phyloP scores from a whole-genome alignment of 139 green algal genomes.

The Picochlorum sp. region DNA sequence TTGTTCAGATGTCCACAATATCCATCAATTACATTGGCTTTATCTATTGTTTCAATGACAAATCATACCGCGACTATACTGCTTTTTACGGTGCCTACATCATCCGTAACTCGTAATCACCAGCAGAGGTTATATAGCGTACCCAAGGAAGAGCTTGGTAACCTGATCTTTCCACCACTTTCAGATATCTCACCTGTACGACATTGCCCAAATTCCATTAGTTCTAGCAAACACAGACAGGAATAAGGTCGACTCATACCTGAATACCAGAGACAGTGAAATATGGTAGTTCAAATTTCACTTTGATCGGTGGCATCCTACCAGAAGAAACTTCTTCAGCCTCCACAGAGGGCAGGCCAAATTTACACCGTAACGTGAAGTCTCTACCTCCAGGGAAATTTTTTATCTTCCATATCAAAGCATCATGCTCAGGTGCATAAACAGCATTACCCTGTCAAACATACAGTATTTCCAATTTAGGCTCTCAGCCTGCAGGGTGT shows the following conservation, averaged over 20 bases:
- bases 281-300: constrained; percentile 95
- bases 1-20: too few species aligned
- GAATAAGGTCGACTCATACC: constrained; percentile 30
- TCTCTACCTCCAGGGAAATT: constrained; percentile 90
- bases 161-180: constrained; percentile 93
- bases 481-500: background rate
- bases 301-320: constrained; percentile 87
- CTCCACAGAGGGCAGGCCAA: constrained; percentile 72
- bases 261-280: constrained; percentile 96
- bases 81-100: constrained; percentile 1
- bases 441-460: constrained; percentile 59
- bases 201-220: too few species aligned
- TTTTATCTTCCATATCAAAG: constrained; percentile 97
- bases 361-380: constrained; percentile 80
- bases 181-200: constrained; percentile 83
- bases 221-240: background rate
- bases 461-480: constrained; percentile 2
- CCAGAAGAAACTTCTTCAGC: constrained; percentile 61
- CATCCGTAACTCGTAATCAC: constrained; percentile 94
- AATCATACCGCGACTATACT: too few species aligned
- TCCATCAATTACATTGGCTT: too few species aligned
- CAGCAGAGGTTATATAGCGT: constrained; percentile 88
- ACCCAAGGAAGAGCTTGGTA: constrained; percentile 91
- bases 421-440: constrained; percentile 89
- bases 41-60: too few species aligned